Conservation (phyloP, 2,329 filamentous ascomycete genomes). For the Colletotrichum noveboracense region DNA sequence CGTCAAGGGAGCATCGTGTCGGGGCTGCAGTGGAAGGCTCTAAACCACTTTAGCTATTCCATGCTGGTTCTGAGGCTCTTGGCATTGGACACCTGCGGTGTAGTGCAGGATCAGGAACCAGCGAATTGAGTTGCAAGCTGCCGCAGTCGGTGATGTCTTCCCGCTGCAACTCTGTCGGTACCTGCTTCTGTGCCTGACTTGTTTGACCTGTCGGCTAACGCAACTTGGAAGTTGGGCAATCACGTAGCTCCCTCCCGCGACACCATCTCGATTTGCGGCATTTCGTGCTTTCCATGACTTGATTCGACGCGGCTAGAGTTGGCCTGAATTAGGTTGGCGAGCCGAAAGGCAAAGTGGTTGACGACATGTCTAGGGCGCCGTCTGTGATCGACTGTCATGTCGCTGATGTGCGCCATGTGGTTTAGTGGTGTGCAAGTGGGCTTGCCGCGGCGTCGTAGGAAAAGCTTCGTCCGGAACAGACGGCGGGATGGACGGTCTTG, state of each 20-base stretch:
- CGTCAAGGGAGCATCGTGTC: background rate
- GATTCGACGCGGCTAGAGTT: background rate
- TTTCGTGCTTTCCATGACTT: background rate
- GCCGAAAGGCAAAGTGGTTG: background rate
- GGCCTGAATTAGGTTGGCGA: background rate
- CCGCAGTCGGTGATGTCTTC: background rate
- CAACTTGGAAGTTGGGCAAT: background rate
- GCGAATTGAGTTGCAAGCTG: background rate
- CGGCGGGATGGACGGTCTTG: conserved; percentile 12
- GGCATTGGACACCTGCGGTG: background rate
- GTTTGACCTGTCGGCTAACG: background rate
- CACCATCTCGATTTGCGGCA: background rate
- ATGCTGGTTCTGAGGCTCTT: background rate
- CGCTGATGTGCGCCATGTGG: conserved; percentile 4
- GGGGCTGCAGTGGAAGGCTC: background rate
- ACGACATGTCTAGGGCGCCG: background rate
- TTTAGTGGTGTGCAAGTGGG: background rate
- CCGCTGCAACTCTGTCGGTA: background rate
- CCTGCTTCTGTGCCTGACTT: background rate
- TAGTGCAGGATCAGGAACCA: background rate
- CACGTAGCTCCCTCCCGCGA: background rate
- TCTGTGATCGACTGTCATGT: background rate
- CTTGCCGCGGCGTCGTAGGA: background rate
- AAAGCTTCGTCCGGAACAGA: conserved; percentile 10
- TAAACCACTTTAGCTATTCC: background rate